These are phyloP conservation scores for Lepidium aucheri DNA, from an alignment of 345 rosid genomes.

Conservation along the genomic window DNA sequence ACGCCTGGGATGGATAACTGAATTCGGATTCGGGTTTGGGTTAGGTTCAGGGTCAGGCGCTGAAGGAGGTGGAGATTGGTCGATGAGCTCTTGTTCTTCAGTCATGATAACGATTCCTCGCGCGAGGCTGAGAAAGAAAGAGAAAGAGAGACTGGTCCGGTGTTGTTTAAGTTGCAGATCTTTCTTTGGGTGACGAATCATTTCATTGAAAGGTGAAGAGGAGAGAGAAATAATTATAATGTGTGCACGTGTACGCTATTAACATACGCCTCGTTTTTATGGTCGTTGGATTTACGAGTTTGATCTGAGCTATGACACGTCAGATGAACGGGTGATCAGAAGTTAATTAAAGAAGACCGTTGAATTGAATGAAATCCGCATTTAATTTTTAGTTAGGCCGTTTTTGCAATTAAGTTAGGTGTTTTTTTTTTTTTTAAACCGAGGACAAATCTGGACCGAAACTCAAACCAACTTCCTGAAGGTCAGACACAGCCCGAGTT, in stretches of 20 bases:
- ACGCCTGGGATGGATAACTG: slow-evolving; percentile 71
- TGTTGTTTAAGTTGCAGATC: slow-evolving; percentile 34
- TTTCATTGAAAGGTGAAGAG: slow-evolving; percentile 8
- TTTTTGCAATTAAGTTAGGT: slow-evolving; percentile 1
- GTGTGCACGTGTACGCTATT: slow-evolving; percentile 8
- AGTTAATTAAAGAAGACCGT: not conserved
- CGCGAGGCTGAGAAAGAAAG: not conserved
- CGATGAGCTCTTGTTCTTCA: slow-evolving; percentile 36
- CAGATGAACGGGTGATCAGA: not conserved
- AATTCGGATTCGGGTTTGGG: slow-evolving; percentile 33
- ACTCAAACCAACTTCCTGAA: no score
- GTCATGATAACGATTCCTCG: slow-evolving; percentile 40
- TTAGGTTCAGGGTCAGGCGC: slow-evolving; percentile 33
- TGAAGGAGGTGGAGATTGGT: slow-evolving; percentile 40
- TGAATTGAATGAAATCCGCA: slow-evolving; percentile 10
- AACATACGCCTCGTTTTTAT: not conserved
- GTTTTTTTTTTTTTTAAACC: no score
- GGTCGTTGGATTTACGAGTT: slow-evolving; percentile 16
- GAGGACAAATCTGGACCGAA: no score
- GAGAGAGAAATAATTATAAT: not conserved
- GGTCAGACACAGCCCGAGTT: no score
- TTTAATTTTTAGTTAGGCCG: slow-evolving; percentile 1
- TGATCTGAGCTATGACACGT: slow-evolving; percentile 9
- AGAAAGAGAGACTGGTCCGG: slow-evolving; percentile 18
- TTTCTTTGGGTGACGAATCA: slow-evolving; percentile 22